These are phyloP conservation scores for Bodo saltans DNA, from an alignment of 78 protist species.

Conservation along the genomic window DNA sequence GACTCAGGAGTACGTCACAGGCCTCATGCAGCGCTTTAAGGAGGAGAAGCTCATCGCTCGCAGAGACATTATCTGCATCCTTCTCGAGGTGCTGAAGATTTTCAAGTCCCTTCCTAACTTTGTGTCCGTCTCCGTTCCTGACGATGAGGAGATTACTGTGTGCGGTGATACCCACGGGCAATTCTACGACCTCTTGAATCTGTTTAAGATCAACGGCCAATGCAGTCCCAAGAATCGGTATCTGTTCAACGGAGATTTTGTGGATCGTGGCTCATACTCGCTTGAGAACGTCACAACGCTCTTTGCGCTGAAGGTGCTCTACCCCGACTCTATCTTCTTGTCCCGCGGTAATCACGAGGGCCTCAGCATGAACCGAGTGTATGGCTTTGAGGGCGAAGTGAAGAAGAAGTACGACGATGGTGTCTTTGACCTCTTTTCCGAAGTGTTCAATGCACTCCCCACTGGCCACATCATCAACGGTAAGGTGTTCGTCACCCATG, in stretches of 20 bases:
- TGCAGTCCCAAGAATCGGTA: conserved; percentile 49
- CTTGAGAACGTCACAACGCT: conserved; percentile 72
- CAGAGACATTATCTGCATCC: conserved; percentile 44
- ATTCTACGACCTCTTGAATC: conserved; percentile 64
- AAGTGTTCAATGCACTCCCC: conserved; percentile 77
- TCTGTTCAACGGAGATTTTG: conserved; percentile 84
- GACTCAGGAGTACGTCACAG: conserved; percentile 61
- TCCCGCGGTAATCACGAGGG: conserved; percentile 93
- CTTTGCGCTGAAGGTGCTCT: conserved; percentile 67
- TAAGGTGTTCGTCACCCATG: conserved; percentile 72
- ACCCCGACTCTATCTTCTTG: conserved; percentile 69
- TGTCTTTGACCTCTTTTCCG: conserved; percentile 58
- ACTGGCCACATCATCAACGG: conserved; percentile 53
- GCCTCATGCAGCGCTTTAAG: conserved; percentile 43
- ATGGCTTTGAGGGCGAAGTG: conserved; percentile 93
- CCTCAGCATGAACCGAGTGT: conserved; percentile 70
- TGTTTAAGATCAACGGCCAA: conserved; percentile 68
- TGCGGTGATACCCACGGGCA: conserved; percentile 95
- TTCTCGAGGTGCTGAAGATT: conserved; percentile 45
- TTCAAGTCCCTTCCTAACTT: conserved; percentile 32
- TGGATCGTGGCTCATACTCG: conserved; percentile 60
- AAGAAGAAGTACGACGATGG: conserved; percentile 48
- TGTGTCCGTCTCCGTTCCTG: conserved; percentile 51
- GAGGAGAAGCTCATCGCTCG: conserved; percentile 54
- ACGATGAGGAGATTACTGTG: conserved; percentile 58